Evolutionary conservation across 345 rosid species (phyloP).

Genomic region (Gynandropsis gynandra): DNA sequence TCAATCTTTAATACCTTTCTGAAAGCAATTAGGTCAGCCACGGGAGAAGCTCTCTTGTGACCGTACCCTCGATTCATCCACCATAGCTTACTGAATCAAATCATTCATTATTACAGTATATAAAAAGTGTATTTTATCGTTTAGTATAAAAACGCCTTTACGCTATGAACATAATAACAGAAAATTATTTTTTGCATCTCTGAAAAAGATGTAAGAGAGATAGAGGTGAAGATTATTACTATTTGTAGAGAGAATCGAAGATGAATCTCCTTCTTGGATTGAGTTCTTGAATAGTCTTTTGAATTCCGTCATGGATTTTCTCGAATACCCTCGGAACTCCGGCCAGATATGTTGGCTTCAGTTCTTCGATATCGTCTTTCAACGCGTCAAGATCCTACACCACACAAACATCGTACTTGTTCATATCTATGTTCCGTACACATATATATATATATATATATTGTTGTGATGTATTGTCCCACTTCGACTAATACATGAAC

Average conservation of each 20-base stretch:
- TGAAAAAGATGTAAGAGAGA: background rate
- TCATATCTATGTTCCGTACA: no score
- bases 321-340: conserved; percentile 96
- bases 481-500: no score
- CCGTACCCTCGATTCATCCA: conserved; percentile 87
- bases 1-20: conserved; percentile 51
- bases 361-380: conserved; percentile 72
- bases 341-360: conserved; percentile 84
- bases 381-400: conserved; percentile 72
- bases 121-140: no score
- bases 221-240: conserved; percentile 34
- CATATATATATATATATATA: no score
- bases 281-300: conserved; percentile 59
- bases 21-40: conserved; percentile 91
- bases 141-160: no score
- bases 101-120: no score
- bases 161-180: no score
- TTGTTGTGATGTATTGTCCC: no score
- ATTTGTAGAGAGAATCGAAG: conserved; percentile 61
- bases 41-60: conserved; percentile 65
- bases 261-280: conserved; percentile 55
- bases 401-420: background rate
- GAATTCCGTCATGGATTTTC: conserved; percentile 71
- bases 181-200: no score
- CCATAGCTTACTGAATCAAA: conserved; percentile 59